These are phyloP conservation scores for Penicillium coffeae DNA, from an alignment of 495 filamentous ascomycete genomes.

Conservation along the genomic window DNA sequence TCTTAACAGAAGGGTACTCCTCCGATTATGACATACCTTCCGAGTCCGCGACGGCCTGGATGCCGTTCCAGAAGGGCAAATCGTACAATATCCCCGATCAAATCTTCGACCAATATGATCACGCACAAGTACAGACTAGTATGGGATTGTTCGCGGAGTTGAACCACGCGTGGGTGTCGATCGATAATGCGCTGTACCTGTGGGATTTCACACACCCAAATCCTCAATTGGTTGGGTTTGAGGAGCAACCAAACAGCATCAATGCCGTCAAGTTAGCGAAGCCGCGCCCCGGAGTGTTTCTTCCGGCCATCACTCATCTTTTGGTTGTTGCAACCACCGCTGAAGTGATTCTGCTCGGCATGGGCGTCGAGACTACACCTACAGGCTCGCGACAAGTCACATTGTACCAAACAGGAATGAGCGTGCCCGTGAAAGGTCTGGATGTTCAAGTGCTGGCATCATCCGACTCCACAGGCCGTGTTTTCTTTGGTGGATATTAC, in stretches of 20 bases:
- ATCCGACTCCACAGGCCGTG: slow-evolving; percentile 70
- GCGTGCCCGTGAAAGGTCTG: slow-evolving; percentile 63
- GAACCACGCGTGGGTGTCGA: slow-evolving; percentile 90
- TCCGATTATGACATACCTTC: slow-evolving; percentile 81
- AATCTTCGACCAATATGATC: slow-evolving; percentile 86
- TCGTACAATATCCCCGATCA: slow-evolving; percentile 82
- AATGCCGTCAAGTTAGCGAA: slow-evolving; percentile 77
- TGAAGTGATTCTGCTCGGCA: slow-evolving; percentile 78
- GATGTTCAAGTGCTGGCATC: slow-evolving; percentile 73
- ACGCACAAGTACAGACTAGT: slow-evolving; percentile 72
- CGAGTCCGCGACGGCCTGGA: slow-evolving; percentile 61
- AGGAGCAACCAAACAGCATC: slow-evolving; percentile 82
- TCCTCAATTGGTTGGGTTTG: slow-evolving; percentile 86
- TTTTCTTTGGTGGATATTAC: slow-evolving; percentile 81
- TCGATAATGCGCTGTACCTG: slow-evolving; percentile 92
- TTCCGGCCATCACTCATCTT: slow-evolving; percentile 75
- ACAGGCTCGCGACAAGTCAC: slow-evolving; percentile 67
- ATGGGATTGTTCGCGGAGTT: slow-evolving; percentile 93
- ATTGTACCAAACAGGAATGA: slow-evolving; percentile 83
- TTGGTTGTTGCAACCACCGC: slow-evolving; percentile 81
- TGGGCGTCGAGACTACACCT: slow-evolving; percentile 56
- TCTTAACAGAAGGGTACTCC: slow-evolving; percentile 72
- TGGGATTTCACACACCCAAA: slow-evolving; percentile 94
- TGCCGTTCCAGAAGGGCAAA: slow-evolving; percentile 78
- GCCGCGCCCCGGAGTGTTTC: slow-evolving; percentile 78